These are phyloP conservation scores for Pleurotus tuber-regium DNA, from an alignment of 768 basidiomycete genomes.

Conservation along the genomic window DNA sequence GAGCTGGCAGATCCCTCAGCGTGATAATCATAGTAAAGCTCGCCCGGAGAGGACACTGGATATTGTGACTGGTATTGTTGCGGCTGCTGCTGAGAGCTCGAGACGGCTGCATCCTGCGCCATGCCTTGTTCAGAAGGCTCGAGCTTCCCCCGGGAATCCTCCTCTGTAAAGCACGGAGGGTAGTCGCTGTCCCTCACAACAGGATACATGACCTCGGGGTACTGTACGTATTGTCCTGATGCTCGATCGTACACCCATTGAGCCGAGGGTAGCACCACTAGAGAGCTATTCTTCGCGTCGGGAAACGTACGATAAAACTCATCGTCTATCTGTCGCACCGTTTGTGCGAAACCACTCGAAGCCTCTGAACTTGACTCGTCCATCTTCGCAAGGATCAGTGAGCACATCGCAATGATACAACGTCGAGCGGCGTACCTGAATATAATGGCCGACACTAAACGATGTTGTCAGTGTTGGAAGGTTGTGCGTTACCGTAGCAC, in stretches of 20 bases:
- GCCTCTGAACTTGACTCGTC: not conserved
- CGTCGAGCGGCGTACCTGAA: not conserved
- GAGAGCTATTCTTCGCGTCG: not conserved
- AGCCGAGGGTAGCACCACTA: not conserved
- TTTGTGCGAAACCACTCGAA: slow-evolving; percentile 3
- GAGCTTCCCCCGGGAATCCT: not conserved
- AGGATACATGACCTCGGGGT: not conserved
- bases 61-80: not conserved
- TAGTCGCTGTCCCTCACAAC: not conserved
- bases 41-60: too few relatives aligned
- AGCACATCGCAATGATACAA: too few relatives aligned
- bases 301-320: slow-evolving; percentile 6
- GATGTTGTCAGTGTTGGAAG: not conserved
- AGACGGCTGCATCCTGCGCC: too few relatives aligned
- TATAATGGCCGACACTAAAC: not conserved
- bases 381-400: not conserved
- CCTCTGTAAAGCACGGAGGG: not conserved
- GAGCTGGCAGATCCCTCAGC: too few relatives aligned
- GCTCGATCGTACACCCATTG: slow-evolving; percentile 1
- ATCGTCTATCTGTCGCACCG: slow-evolving; percentile 1
- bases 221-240: not conserved
- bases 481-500: slow-evolving; percentile 1
- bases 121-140: not conserved
- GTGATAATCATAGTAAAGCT: too few relatives aligned
- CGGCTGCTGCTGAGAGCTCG: not conserved